Evolutionary conservation across 495 filamentous ascomycete species (phyloP), one percentile per base, ranked within the genome.

Genomic region (Penicillium cataractarum): DNA sequence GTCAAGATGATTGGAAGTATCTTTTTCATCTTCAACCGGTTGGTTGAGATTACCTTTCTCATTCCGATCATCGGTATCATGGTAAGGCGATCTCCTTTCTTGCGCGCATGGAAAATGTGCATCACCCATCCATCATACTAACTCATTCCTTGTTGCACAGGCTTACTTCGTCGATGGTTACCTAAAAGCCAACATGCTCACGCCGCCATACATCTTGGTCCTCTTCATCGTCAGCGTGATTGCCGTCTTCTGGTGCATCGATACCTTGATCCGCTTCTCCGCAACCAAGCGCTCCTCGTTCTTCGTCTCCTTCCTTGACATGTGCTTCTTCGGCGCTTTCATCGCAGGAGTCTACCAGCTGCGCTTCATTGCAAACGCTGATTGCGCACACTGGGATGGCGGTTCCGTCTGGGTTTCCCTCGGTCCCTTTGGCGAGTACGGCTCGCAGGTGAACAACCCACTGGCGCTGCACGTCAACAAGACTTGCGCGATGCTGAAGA

Each of bases 41-140:
- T 96, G 75, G 75, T 86, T 70, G 84, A 97, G 76, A 90, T 97
- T 78, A 66, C 90, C 77, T 94, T 91, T 44, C 74, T 96, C 82
- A 92, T 95, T 76, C 93, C 93, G 19, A 90, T 88, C 60, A 81
- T 97, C 68, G 93, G 92, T 79, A 94, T 97, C 85, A 84, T 96
- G 70, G 82, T 84, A 73, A 24, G 79, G 70, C 33, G 13, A 33
- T 44, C 40, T 3, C 35, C 9, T 26, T n/a, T 13, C 31, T 27
- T 27, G 15, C 40, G 33, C 40, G n/a, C n/a, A 58, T 19, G 19
- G n/a, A 13, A 42, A 32, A 46, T 32, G 31, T 26, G 19, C n/a
- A 44, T 55, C 22, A 58, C 31, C 19, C 39, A 39, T 42, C 21
- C 21, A 55, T 2, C 31, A 7, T 31, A 52, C 49, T 31, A 42